A percentile compares a stretch with the other conserved stretches of the same genome.
Conservation (phyloP, 805 yeast genomes). For the Priceomyces medius region DNA sequence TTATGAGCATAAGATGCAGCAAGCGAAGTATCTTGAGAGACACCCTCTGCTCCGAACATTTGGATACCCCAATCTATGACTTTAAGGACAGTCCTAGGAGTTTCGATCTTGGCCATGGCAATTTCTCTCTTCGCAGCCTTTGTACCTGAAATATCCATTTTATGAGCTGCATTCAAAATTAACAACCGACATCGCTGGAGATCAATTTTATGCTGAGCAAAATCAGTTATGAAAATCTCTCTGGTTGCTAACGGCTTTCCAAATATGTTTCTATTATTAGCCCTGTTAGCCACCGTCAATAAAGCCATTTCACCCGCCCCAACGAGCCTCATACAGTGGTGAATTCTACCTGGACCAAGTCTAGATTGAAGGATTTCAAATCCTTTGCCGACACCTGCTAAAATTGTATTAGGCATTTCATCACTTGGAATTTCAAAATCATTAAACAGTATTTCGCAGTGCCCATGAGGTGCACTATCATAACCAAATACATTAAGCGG, state of each 20-base stretch:
- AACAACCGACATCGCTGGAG: constrained; percentile 53
- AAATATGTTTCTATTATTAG: constrained; percentile 51
- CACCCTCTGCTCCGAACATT: constrained; percentile 64
- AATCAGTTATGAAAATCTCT: constrained; percentile 48
- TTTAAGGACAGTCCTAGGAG: constrained; percentile 53
- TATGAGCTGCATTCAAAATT: constrained; percentile 60
- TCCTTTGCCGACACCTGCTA: constrained; percentile 52
- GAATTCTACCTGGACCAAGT: constrained; percentile 69
- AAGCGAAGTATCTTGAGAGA: constrained; percentile 59
- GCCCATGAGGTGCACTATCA: constrained; percentile 75
- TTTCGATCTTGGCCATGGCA: constrained; percentile 61
- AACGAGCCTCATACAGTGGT: constrained; percentile 65
- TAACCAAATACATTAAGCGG: constrained; percentile 57
- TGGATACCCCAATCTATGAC: constrained; percentile 64
- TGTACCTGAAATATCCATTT: constrained; percentile 52
- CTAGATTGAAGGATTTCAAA: constrained; percentile 64
- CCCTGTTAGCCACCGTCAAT: constrained; percentile 47
- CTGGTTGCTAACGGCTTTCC: constrained; percentile 50
- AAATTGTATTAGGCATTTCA: constrained; percentile 40
- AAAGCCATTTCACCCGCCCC: constrained; percentile 62
- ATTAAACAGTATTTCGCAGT: constrained; percentile 55
- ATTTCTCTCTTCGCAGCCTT: constrained; percentile 57
- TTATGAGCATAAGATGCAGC: constrained; percentile 51
- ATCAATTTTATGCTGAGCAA: constrained; percentile 54
- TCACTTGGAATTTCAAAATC: constrained; percentile 47